phyloP scores from a whole-genome alignment of 2,329 filamentous ascomycete genomes.

The Monosporascus sp. region DNA sequence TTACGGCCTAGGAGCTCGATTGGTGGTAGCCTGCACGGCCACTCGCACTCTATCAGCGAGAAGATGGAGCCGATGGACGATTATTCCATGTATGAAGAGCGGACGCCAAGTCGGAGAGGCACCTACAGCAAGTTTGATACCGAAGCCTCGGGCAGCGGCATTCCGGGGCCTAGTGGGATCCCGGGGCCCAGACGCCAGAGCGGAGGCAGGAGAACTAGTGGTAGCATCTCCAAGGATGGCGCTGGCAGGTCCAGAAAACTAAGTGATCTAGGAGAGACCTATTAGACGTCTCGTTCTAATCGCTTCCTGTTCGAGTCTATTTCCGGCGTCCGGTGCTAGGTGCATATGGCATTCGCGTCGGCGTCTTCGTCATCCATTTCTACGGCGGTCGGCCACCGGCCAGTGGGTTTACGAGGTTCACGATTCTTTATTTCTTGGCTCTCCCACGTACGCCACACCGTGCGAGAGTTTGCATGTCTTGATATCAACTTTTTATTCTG shows the following conservation, averaged over 20 bases:
- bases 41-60: conserved; percentile 52
- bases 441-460: neutral
- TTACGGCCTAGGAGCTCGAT: conserved; percentile 66
- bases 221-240: conserved; percentile 20
- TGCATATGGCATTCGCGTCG: neutral
- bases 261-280: conserved; percentile 50
- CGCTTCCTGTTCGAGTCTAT: neutral
- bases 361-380: neutral
- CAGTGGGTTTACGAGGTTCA: neutral
- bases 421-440: neutral
- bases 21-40: conserved; percentile 55
- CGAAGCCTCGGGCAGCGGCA: conserved; percentile 33
- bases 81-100: conserved; percentile 44
- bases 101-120: conserved; percentile 50
- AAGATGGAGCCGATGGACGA: conserved; percentile 50
- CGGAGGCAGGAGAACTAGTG: conserved; percentile 37
- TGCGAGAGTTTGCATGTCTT: no score
- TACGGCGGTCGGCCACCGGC: neutral
- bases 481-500: neutral
- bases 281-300: conserved; percentile 28
- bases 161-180: conserved; percentile 40
- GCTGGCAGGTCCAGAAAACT: conserved; percentile 32
- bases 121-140: conserved; percentile 46
- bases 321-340: neutral
- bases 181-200: conserved; percentile 45